A percentile compares a stretch with the other conserved stretches of the same genome.
These are phyloP conservation scores for Gloeostereum incarnatum DNA, from an alignment of 768 basidiomycete species.

Conservation along the genomic window DNA sequence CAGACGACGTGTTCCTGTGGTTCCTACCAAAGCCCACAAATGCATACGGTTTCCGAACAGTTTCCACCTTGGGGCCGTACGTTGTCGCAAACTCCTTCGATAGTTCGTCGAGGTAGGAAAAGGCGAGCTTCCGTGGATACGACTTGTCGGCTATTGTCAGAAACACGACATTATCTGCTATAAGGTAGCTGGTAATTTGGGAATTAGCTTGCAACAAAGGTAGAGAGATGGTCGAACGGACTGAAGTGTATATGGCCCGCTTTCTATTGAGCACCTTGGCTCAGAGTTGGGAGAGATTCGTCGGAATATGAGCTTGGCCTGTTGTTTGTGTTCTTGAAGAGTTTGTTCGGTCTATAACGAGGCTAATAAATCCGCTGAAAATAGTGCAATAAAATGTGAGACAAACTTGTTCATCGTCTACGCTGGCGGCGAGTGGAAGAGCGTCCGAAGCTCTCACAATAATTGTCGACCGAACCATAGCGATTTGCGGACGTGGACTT, in stretches of 20 bases:
- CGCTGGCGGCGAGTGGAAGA: constrained; percentile 88
- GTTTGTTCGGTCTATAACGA: constrained; percentile 76
- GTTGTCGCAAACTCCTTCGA: constrained; percentile 91
- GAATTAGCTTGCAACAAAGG: constrained; percentile 6
- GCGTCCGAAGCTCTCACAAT: constrained; percentile 82
- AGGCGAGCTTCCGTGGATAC: constrained; percentile 93
- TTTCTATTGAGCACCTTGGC: constrained; percentile 94
- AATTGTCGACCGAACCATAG: constrained; percentile 85
- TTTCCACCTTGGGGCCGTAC: constrained; percentile 91
- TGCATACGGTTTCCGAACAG: constrained; percentile 93
- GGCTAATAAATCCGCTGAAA: constrained; percentile 4
- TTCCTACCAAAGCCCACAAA: constrained; percentile 92
- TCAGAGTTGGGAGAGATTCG: constrained; percentile 92
- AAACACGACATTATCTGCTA: constrained; percentile 89
- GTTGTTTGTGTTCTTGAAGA: constrained; percentile 96
- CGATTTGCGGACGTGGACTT: no score
- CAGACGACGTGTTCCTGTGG: neutral
- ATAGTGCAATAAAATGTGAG: neutral
- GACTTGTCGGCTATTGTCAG: constrained; percentile 94
- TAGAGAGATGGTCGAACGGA: constrained; percentile 30
- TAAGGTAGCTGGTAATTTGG: constrained; percentile 69
- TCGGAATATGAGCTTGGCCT: constrained; percentile 93
- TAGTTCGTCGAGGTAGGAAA: constrained; percentile 94
- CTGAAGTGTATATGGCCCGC: constrained; percentile 94
- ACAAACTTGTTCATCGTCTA: constrained; percentile 91